Evolutionary conservation across 1,284 basidiomycete genomes (phyloP), one percentile per base, ranked within the genome.

Genomic region (Leccinum fallax): DNA sequence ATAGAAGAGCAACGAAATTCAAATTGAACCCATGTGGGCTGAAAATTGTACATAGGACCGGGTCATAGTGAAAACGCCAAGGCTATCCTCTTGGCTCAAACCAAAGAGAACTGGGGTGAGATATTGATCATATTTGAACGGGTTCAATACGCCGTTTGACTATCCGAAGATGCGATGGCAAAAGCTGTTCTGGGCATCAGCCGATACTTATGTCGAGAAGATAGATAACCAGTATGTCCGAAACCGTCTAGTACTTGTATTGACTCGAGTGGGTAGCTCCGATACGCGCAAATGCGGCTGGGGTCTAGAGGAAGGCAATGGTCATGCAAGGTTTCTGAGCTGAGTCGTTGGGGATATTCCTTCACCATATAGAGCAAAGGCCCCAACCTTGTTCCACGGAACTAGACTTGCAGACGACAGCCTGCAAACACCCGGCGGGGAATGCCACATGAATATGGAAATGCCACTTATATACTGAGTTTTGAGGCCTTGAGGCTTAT

Each of bases 1-100:
- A 52, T 36, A 36, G 40, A 58, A 30, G 13, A 53, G 46, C 16
- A 16, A 21, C 15, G 15, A 26, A 56, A 57, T 58, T 63, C 48
- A 63, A 63, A 63, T 64, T 62, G 46, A 61, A 26, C 24, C 9
- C 53, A 61, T 49, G 64, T 43, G 56, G 21, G 28, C 9, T 11
- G 26, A 53, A 16, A 43, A 19, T 26, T 28, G 36, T 30, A 26
- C 57, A 30, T 9, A 7, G 30, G 59, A 28, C n/a, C 21, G 11
- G 15, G 49, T 46, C 51, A 43, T 5, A 16, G 54, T 24, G 32
- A 36, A 40, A 63, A n/a, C 34, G n/a, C 34, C 32, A 55, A 32
- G 53, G 34, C 2, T 11, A 11, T 40, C 56, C 16, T n/a, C 58
- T 57, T 38, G 46, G 53, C 21, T 16, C 13, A 51, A 34, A 36